These are phyloP conservation scores for Candida ponderosae DNA, from an alignment of 805 yeast genomes.

Conservation along the genomic window DNA sequence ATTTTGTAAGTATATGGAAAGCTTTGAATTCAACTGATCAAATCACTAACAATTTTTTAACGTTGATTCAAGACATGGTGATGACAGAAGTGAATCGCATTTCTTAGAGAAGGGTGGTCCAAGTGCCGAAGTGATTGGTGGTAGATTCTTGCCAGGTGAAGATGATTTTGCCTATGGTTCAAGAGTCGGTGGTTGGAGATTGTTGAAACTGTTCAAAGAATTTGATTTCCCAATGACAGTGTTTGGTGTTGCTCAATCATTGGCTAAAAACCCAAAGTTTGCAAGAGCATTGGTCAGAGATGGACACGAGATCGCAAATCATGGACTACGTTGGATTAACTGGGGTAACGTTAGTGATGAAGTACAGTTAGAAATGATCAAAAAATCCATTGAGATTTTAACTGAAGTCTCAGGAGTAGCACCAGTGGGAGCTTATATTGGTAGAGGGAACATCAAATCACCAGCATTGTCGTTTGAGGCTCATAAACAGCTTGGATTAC, in stretches of 20 bases:
- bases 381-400: conserved; percentile 20
- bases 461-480: conserved; percentile 25
- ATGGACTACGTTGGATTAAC: conserved; percentile 29
- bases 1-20: too few relatives aligned
- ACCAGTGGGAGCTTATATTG: conserved; percentile 30
- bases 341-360: conserved; percentile 21
- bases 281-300: conserved; percentile 27
- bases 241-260: conserved; percentile 31
- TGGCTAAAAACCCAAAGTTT: conserved; percentile 24
- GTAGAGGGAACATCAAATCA: conserved; percentile 25
- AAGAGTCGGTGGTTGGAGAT: conserved; percentile 26
- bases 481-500: conserved; percentile 23
- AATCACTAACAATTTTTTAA: too few relatives aligned
- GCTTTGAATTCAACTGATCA: too few relatives aligned
- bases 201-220: conserved; percentile 25
- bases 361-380: conserved; percentile 24
- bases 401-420: conserved; percentile 24
- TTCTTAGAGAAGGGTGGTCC: conserved; percentile 10
- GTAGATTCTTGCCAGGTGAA: conserved; percentile 22
- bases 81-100: conserved; percentile 13
- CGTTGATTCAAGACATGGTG: too few relatives aligned
- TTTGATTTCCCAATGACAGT: conserved; percentile 24
- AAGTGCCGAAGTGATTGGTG: conserved; percentile 9
- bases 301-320: conserved; percentile 31
- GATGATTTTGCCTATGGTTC: conserved; percentile 27